Percentiles rank a stretch among this genome's conserved stretches.
These are phyloP conservation scores for Aspergillus luchuensis DNA, from an alignment of 2,329 filamentous ascomycete genomes.

Conservation along the genomic window DNA sequence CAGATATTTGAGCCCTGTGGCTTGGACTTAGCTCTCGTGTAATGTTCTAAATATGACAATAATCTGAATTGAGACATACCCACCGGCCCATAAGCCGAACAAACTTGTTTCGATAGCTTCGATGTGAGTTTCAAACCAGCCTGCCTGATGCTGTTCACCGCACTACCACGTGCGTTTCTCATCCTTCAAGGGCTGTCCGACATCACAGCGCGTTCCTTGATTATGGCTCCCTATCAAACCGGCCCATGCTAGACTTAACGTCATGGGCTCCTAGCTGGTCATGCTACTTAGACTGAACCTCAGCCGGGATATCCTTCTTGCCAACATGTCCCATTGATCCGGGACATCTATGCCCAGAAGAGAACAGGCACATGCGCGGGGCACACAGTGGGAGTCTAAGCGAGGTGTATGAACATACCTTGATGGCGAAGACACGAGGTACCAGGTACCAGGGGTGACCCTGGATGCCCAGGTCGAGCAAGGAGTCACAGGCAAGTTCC, in stretches of 20 bases:
- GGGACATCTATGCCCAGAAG: background rate
- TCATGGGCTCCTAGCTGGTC: background rate
- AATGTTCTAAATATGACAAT: background rate
- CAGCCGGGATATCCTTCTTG: background rate
- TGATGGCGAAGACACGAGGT: background rate
- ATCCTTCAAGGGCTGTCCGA: background rate
- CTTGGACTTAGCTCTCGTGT: background rate
- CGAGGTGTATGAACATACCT: background rate
- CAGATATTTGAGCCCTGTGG: background rate
- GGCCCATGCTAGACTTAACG: background rate
- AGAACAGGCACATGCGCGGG: background rate
- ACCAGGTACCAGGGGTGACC: background rate
- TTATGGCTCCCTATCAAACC: background rate
- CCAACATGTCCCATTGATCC: background rate
- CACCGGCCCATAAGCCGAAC: background rate
- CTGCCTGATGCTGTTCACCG: slow-evolving; percentile 1
- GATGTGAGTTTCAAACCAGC: background rate
- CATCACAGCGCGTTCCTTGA: background rate
- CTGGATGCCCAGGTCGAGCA: background rate
- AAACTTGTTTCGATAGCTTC: background rate
- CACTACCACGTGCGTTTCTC: background rate
- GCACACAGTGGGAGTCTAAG: background rate
- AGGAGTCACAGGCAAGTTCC: background rate
- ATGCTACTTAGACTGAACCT: background rate
- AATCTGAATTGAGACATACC: background rate